Evolutionary conservation across 78 protist genomes (phyloP).

Genomic region (Capsaspora owczarzaki): DNA sequence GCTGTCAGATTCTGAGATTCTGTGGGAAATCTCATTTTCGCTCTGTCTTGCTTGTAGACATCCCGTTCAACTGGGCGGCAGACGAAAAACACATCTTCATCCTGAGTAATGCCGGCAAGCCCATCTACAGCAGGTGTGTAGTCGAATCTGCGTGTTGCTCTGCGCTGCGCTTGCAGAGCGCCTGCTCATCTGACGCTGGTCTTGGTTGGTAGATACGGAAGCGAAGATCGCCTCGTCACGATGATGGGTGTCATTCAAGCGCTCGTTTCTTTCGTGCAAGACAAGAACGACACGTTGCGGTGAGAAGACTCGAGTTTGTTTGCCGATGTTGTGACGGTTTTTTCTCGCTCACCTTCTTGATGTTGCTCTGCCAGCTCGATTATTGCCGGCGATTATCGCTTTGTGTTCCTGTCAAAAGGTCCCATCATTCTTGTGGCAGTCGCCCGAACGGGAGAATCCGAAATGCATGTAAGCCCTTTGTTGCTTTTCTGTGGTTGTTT

Average conservation of each 20-base stretch:
- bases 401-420: neutral
- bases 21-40: neutral
- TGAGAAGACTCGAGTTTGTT: neutral
- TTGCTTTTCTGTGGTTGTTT: neutral
- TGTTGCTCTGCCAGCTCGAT: neutral
- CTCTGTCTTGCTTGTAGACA: neutral
- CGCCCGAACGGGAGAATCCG: neutral
- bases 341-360: neutral
- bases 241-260: constrained; percentile 15
- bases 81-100: constrained; percentile 21
- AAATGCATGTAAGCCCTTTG: neutral
- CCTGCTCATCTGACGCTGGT: no score
- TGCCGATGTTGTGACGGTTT: neutral
- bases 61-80: constrained; percentile 2
- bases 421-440: neutral
- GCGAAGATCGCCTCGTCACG: constrained; percentile 4
- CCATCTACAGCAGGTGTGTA: constrained; percentile 13
- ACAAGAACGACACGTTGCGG: neutral
- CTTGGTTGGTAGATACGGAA: no score
- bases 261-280: constrained; percentile 11
- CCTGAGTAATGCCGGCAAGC: constrained; percentile 26
- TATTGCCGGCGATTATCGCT: neutral
- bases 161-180: no score
- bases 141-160: no score
- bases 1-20: no score